Conservation (phyloP, 129 eudicot genomes). For the Calendula officinalis region DNA sequence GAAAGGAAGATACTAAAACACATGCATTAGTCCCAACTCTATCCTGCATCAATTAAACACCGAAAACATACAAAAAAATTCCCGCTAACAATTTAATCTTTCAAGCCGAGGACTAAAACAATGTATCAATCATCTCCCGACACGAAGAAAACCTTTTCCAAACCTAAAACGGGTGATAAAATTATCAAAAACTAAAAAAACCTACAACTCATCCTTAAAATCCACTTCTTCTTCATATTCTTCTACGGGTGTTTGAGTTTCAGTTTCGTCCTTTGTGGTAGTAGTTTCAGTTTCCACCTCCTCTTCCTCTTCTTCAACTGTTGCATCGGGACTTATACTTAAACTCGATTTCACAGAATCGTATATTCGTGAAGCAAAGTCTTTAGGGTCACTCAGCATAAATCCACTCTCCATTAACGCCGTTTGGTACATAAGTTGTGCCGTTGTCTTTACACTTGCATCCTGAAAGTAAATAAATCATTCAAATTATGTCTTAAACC, state of each 20-base stretch:
- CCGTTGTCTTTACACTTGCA: constrained; percentile 61
- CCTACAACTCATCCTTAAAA: constrained; percentile 79
- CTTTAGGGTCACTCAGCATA: constrained; percentile 66
- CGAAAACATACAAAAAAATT: too few relatives aligned
- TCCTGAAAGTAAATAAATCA: constrained; percentile 38
- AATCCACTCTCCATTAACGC: constrained; percentile 89
- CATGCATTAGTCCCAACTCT: too few relatives aligned
- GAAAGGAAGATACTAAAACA: too few relatives aligned
- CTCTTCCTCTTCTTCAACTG: constrained; percentile 78
- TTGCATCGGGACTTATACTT: constrained; percentile 63
- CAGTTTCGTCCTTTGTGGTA: constrained; percentile 36
- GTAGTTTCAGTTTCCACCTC: constrained; percentile 39
- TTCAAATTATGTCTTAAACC: too few relatives aligned
- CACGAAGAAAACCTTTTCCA: too few relatives aligned
- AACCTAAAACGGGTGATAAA: too few relatives aligned
- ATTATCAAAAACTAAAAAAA: background rate
- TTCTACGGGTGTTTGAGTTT: constrained; percentile 27
- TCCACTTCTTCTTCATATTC: constrained; percentile 31
- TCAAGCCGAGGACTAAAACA: too few relatives aligned
- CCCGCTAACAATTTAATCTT: too few relatives aligned
- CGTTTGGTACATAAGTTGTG: constrained; percentile 83
- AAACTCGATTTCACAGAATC: constrained; percentile 66
- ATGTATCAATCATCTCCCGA: too few relatives aligned
- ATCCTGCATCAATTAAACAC: too few relatives aligned
- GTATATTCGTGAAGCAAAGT: constrained; percentile 69